These are phyloP conservation scores for Gossypium davidsonii DNA, from an alignment of 441 rosid species.

Conservation along the genomic window DNA sequence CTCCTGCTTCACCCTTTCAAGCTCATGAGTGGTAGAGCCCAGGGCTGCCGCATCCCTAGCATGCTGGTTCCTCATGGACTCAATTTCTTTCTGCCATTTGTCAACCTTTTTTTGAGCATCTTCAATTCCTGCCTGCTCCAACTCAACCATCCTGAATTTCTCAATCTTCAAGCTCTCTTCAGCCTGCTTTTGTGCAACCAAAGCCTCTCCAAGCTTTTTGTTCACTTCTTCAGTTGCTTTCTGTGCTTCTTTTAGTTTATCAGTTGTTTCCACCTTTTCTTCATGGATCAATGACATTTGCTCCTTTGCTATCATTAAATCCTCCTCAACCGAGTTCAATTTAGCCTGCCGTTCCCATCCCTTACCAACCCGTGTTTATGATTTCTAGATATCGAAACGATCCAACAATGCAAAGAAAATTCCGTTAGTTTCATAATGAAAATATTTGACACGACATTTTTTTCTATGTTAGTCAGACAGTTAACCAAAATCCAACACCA, in stretches of 20 bases:
- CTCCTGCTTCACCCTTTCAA: conserved; percentile 61
- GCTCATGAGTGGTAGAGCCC: conserved; percentile 67
- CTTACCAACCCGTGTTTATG: conserved; percentile 38
- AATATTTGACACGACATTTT: not conserved
- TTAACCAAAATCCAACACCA: too few relatives aligned
- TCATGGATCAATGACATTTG: conserved; percentile 57
- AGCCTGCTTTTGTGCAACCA: conserved; percentile 76
- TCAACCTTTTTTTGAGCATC: conserved; percentile 65
- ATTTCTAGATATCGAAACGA: conserved; percentile 44
- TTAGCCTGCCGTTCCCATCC: conserved; percentile 65
- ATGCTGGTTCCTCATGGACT: conserved; percentile 67
- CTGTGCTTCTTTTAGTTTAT: conserved; percentile 65
- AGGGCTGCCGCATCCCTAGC: conserved; percentile 71
- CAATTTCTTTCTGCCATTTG: conserved; percentile 64
- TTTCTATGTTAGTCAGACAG: too few relatives aligned
- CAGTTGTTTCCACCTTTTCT: conserved; percentile 57
- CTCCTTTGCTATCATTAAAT: conserved; percentile 75
- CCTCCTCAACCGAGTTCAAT: conserved; percentile 56
- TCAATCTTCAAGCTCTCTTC: conserved; percentile 73
- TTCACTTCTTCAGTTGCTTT: conserved; percentile 57
- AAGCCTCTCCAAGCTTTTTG: conserved; percentile 71
- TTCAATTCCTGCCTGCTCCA: conserved; percentile 86
- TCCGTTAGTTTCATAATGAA: conserved; percentile 3
- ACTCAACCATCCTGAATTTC: conserved; percentile 74
- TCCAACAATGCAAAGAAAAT: conserved; percentile 8